Conservation (phyloP, 441 rosid species). For the Kokia cookei region DNA sequence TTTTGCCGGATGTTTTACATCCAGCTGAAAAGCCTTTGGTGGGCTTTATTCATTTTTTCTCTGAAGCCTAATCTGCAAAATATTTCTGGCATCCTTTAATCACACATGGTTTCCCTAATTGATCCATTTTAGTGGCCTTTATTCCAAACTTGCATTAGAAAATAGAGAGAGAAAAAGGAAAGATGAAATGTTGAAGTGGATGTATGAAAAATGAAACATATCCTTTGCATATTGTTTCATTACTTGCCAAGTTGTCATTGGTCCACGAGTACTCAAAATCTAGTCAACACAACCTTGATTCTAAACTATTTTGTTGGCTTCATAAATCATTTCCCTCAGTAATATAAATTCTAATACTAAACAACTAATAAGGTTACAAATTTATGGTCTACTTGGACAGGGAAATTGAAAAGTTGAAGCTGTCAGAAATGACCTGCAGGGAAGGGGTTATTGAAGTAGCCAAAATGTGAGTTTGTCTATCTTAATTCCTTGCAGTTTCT, state of each 20-base stretch:
- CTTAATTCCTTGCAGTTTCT: neutral
- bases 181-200: neutral
- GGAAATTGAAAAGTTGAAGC: conserved; percentile 89
- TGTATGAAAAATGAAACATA: neutral
- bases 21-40: neutral
- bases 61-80: neutral
- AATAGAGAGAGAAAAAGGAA: neutral
- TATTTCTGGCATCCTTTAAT: neutral
- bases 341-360: neutral
- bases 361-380: conserved; percentile 1
- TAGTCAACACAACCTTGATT: neutral
- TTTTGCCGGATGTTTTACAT: neutral
- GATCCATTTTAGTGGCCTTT: neutral
- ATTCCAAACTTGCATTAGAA: neutral
- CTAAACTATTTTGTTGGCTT: neutral
- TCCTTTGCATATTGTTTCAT: neutral
- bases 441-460: conserved; percentile 98
- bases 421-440: conserved; percentile 96
- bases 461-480: conserved; percentile 59
- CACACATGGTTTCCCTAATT: neutral
- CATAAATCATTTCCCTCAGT: neutral
- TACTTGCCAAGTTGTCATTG: neutral
- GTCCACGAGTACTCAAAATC: neutral
- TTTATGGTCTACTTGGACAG: conserved; percentile 33
- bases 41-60: neutral